Base-by-base conservation (phyloP, 495 filamentous ascomycete species). In the Jackrogersella multiformis region DNA sequence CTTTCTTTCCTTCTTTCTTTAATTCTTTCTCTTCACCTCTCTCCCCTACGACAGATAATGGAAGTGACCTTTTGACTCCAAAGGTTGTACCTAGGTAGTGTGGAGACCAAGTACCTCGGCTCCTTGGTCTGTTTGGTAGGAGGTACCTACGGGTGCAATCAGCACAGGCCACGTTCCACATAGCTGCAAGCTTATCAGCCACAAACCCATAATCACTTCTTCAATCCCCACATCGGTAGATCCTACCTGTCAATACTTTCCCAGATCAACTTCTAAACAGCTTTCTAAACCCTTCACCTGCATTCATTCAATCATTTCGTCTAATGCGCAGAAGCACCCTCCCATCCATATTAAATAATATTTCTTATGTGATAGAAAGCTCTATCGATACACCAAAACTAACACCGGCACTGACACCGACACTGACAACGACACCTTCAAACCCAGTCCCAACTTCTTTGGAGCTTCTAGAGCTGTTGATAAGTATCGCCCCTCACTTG, bases 151-250 rank as follows among this genome's bases (percentile, higher is more conserved):
- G 26, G 4, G 26, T n/a, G 38, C 42, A 66, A 66, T 66, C 64
- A 61, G 64, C 56, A 66, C 56, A 38, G 41, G 51, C 64, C 56
- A 68, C 65, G 53, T 58, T 46, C 54, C n/a, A 26, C 16, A 34
- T 9, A 18, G 20, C 42, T 32, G 32, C 20, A 41, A 55, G 42
- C 46, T 64, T 69, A 69, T 70, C 56, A 70, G 56, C 67, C 67
- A 70, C 67, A 16, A 28, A n/a, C 28, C 36, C 44, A 53, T 49
- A 16, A 16, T 39, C 34, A 12, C 26, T 34, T n/a, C n/a, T 64
- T 42, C 5, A 44, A 5, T 64, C 67, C 61, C 67, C 67, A 65
- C 67, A 52, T 65, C 61, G 49, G 60, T 36, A 61, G 64, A 68
- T 68, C 66, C 52, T 53, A 57, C 49, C 39, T 53, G 54, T 51